phyloP scores from a whole-genome alignment of 306 rosid species.

The Hippophae tibetana region DNA sequence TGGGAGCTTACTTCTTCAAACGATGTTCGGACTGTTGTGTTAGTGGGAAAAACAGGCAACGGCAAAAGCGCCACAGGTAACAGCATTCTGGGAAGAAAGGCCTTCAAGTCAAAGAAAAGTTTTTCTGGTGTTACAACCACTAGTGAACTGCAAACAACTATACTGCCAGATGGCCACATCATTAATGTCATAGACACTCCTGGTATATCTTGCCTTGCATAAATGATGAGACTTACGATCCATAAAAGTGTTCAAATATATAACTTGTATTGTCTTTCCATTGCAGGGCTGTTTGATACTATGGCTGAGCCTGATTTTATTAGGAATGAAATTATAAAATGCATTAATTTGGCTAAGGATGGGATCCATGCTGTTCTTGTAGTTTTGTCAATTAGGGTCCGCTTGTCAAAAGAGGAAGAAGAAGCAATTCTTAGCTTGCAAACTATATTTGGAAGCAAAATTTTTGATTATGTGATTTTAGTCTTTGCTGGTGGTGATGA shows the following conservation, averaged over 20 bases:
- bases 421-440: conserved; percentile 60
- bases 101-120: conserved; percentile 54
- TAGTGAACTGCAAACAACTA: conserved; percentile 50
- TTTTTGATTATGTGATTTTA: conserved; percentile 61
- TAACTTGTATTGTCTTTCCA: neutral
- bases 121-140: conserved; percentile 49
- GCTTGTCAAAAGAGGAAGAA: conserved; percentile 65
- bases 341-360: conserved; percentile 80
- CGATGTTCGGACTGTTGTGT: conserved; percentile 49
- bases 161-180: conserved; percentile 41
- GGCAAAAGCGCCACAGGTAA: conserved; percentile 94
- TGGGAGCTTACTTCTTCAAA: conserved; percentile 63
- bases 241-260: neutral
- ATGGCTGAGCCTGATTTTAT: conserved; percentile 52
- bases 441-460: conserved; percentile 63
- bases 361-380: conserved; percentile 81
- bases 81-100: conserved; percentile 58
- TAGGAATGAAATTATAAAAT: conserved; percentile 75
- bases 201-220: conserved; percentile 30
- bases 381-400: conserved; percentile 61
- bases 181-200: conserved; percentile 87
- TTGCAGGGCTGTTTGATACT: conserved; percentile 64
- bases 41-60: conserved; percentile 84
- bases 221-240: neutral
- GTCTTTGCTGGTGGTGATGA: conserved; percentile 86